These are phyloP conservation scores for Fagopyrum tataricum DNA, from an alignment of 148 eudicot genomes.

Conservation along the genomic window DNA sequence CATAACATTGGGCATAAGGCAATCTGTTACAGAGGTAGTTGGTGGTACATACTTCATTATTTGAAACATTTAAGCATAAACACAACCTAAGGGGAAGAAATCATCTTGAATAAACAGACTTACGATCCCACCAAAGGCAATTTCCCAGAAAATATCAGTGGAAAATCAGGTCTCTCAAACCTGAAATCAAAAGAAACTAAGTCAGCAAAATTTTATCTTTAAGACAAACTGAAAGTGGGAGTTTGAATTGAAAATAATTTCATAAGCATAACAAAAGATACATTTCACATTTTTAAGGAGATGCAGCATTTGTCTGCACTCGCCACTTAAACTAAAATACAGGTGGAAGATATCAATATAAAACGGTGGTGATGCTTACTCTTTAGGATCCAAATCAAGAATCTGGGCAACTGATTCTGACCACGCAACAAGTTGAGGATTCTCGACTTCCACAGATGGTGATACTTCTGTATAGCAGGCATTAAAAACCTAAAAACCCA, in stretches of 20 bases:
- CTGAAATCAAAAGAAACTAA: conserved; percentile 30
- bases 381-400: conserved; percentile 79
- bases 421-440: conserved; percentile 94
- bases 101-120: conserved; percentile 25
- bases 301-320: neutral
- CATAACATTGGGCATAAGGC: conserved; percentile 96
- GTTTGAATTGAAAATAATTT: neutral
- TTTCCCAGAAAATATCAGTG: conserved; percentile 73
- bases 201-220: neutral
- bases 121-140: conserved; percentile 72
- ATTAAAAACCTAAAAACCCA: conserved; percentile 53
- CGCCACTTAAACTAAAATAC: neutral
- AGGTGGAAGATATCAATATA: neutral
- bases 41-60: neutral
- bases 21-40: conserved; percentile 33
- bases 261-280: neutral
- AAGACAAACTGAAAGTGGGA: neutral
- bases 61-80: neutral
- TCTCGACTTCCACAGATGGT: conserved; percentile 79
- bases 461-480: conserved; percentile 84
- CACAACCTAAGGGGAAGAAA: neutral
- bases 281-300: neutral
- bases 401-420: conserved; percentile 75
- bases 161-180: conserved; percentile 80
- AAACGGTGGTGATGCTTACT: conserved; percentile 44